These are phyloP conservation scores for Amanita fuliginea DNA, from an alignment of 768 basidiomycete genomes.

Conservation along the genomic window DNA sequence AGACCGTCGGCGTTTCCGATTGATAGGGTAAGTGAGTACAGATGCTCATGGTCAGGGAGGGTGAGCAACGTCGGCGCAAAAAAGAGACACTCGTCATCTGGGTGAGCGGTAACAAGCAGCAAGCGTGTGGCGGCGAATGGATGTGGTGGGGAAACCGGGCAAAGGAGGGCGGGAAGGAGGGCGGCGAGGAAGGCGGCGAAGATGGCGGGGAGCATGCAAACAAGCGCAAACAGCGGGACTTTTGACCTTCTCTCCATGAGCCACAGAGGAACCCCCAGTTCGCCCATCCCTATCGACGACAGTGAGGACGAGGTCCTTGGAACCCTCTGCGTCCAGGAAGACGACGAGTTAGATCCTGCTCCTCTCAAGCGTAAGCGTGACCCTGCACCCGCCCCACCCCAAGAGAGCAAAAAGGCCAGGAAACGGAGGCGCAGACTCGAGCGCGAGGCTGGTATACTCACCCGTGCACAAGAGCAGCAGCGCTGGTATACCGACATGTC, in stretches of 20 bases:
- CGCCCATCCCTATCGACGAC: slow-evolving; percentile 28
- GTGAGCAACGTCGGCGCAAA: slow-evolving; percentile 76
- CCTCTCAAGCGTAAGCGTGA: slow-evolving; percentile 1
- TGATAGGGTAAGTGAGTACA: slow-evolving; percentile 63
- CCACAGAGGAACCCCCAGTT: slow-evolving; percentile 13
- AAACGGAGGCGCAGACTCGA: slow-evolving; percentile 29
- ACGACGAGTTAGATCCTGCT: background rate
- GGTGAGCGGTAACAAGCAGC: slow-evolving; percentile 81
- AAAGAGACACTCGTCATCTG: slow-evolving; percentile 93
- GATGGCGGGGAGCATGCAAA: slow-evolving; percentile 15
- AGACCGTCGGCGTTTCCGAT: slow-evolving; percentile 72
- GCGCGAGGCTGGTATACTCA: slow-evolving; percentile 17
- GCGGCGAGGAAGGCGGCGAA: slow-evolving; percentile 21
- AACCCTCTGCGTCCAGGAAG: slow-evolving; percentile 15
- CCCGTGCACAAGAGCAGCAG: slow-evolving; percentile 4
- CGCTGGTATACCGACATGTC: slow-evolving; percentile 4
- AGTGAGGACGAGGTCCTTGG: slow-evolving; percentile 29
- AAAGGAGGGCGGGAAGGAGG: slow-evolving; percentile 20
- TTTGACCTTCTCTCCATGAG: background rate
- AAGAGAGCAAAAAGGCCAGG: slow-evolving; percentile 27
- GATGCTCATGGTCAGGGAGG: slow-evolving; percentile 20
- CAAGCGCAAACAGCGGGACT: slow-evolving; percentile 4
- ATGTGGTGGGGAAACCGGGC: slow-evolving; percentile 13
- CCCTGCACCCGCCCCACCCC: background rate
- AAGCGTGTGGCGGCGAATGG: slow-evolving; percentile 18